These are phyloP conservation scores for Myotisia sp. DNA, from an alignment of 2,329 filamentous ascomycete species.

Conservation along the genomic window DNA sequence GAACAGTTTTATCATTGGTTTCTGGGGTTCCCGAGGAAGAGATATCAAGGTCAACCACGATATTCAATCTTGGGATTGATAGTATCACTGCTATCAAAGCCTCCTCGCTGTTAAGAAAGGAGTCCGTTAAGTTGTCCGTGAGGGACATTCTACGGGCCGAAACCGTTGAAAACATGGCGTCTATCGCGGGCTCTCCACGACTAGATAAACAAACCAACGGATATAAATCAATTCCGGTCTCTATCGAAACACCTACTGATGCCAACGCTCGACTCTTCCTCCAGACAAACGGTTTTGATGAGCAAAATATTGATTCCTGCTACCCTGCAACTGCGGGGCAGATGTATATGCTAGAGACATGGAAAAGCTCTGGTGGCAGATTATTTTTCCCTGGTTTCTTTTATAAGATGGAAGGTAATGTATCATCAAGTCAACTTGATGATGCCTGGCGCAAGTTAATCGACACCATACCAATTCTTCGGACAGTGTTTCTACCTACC, in stretches of 20 bases:
- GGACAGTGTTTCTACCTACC: slow-evolving; percentile 51
- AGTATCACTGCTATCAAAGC: slow-evolving; percentile 87
- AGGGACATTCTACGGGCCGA: slow-evolving; percentile 55
- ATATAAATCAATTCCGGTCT: slow-evolving; percentile 14
- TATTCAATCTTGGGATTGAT: slow-evolving; percentile 78
- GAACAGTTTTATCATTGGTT: slow-evolving; percentile 37
- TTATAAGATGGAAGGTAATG: slow-evolving; percentile 37
- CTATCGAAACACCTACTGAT: slow-evolving; percentile 18
- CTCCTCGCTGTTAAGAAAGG: slow-evolving; percentile 51
- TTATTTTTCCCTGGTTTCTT: slow-evolving; percentile 63
- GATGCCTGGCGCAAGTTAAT: slow-evolving; percentile 50
- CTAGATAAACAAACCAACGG: slow-evolving; percentile 8
- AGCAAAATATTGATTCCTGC: slow-evolving; percentile 38
- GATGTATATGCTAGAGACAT: slow-evolving; percentile 62
- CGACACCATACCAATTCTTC: slow-evolving; percentile 46
- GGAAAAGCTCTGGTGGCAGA: slow-evolving; percentile 51
- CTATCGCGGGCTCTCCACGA: slow-evolving; percentile 15
- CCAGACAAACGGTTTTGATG: slow-evolving; percentile 29
- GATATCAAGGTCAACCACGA: slow-evolving; percentile 47
- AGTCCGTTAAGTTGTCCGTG: slow-evolving; percentile 48
- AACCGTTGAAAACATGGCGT: slow-evolving; percentile 52
- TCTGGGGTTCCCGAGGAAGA: slow-evolving; percentile 45
- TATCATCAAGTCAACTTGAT: slow-evolving; percentile 33
- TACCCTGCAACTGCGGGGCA: slow-evolving; percentile 66
- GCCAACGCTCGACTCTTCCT: slow-evolving; percentile 16